A percentile compares a stretch with the other conserved stretches of the same genome.
Conservation (phyloP, 805 yeast genomes). For the Starmerella geochares region DNA sequence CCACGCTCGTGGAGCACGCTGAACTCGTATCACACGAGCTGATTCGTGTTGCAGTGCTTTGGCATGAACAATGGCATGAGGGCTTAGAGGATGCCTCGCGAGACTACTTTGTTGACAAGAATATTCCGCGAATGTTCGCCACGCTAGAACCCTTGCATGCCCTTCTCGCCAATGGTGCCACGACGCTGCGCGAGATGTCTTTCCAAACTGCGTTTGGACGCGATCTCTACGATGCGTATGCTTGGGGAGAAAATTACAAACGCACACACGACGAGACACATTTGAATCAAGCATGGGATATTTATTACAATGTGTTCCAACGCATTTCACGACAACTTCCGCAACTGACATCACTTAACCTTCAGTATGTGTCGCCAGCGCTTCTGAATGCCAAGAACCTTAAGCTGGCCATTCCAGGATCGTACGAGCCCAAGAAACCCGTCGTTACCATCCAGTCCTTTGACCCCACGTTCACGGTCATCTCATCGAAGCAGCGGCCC, state of each 20-base stretch:
- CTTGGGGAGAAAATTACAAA: slow-evolving; percentile 81
- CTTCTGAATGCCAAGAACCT: slow-evolving; percentile 66
- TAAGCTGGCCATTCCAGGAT: slow-evolving; percentile 88
- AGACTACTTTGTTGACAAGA: slow-evolving; percentile 84
- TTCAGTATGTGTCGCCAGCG: slow-evolving; percentile 90
- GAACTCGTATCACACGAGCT: slow-evolving; percentile 89
- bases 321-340: slow-evolving; percentile 83
- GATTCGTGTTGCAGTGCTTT: slow-evolving; percentile 85
- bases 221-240: slow-evolving; percentile 83
- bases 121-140: slow-evolving; percentile 87
- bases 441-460: slow-evolving; percentile 61
- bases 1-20: slow-evolving; percentile 78
- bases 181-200: slow-evolving; percentile 83
- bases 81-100: slow-evolving; percentile 95
- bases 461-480: slow-evolving; percentile 75
- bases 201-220: slow-evolving; percentile 90
- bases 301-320: slow-evolving; percentile 86
- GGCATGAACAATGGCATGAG: slow-evolving; percentile 98
- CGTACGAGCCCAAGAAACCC: slow-evolving; percentile 76
- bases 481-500: slow-evolving; percentile 93
- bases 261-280: slow-evolving; percentile 78
- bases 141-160: slow-evolving; percentile 82
- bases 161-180: slow-evolving; percentile 73
- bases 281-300: slow-evolving; percentile 95
- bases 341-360: slow-evolving; percentile 70